Percentiles rank a stretch among this genome's conserved stretches.
Conservation (phyloP, 2,329 filamentous ascomycete genomes). For the Herpotrichia juniperi region DNA sequence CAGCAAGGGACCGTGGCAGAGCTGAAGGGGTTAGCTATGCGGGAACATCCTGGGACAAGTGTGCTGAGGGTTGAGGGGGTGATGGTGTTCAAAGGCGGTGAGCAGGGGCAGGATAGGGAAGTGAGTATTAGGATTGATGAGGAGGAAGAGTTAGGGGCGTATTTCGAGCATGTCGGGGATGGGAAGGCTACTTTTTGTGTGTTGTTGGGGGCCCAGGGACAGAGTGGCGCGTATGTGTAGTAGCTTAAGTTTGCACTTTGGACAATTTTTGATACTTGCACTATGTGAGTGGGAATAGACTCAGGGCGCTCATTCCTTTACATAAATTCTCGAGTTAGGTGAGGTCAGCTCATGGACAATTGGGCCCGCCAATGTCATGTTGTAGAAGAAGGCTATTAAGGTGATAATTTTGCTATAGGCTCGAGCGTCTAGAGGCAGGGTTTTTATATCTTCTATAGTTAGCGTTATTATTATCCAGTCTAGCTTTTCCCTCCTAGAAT, state of each 20-base stretch:
- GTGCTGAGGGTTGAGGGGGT: constrained; percentile 70
- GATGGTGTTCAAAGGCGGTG: constrained; percentile 56
- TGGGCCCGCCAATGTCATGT: too few species aligned
- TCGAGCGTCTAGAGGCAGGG: too few species aligned
- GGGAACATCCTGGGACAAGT: constrained; percentile 65
- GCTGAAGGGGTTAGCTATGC: constrained; percentile 65
- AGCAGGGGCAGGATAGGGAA: constrained; percentile 57
- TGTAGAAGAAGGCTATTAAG: too few species aligned
- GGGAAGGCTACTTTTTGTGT: constrained; percentile 62
- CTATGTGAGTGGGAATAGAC: too few species aligned
- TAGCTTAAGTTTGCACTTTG: not conserved
- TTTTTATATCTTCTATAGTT: too few species aligned
- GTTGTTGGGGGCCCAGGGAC: constrained; percentile 18
- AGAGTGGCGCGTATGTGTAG: constrained; percentile 17
- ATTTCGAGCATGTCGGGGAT: constrained; percentile 68
- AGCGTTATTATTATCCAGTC: too few species aligned
- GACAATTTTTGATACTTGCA: too few species aligned
- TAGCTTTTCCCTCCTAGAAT: too few species aligned
- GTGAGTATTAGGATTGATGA: constrained; percentile 69
- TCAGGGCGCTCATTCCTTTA: too few species aligned
- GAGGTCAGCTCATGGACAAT: too few species aligned
- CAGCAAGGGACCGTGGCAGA: constrained; percentile 64
- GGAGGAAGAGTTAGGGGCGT: constrained; percentile 74
- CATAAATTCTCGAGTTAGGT: too few species aligned
- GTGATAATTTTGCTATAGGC: too few species aligned